Evolutionary conservation across 768 basidiomycete genomes (phyloP), one percentile per base, ranked within the genome.

Genomic region (Suillus variegatus): DNA sequence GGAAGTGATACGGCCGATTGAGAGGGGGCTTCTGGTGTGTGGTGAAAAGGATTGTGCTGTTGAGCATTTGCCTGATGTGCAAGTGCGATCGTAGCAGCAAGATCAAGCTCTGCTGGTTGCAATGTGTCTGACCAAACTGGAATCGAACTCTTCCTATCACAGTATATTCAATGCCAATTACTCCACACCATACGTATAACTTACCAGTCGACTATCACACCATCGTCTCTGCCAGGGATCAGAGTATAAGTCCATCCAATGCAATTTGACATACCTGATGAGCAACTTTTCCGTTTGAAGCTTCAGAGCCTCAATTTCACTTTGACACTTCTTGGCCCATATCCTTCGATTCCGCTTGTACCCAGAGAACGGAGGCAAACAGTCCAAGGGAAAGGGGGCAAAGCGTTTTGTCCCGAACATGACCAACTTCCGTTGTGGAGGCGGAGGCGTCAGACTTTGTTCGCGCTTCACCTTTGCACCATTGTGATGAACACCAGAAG

Each of bases 61-160:
- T 68, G 67, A 18, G 71, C 72, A 28, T 76, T 78, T 5, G 71
- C 65, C 55, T 67, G 70, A 63, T 76, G 72, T 25, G 73, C 64
- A 16, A 71, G 66, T 56, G 62, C 36, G 43, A 74, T 76, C 5
- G 72, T 64, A 32, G 76, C 65, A 44, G 72, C 76, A 35, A 77
- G 76, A 55, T 75, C 73, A 22, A 65, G 65, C 0, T 68, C 35
- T n/a, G 62, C 66, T 8, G 75, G 76, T 64, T 66, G 67, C 56
- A 76, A 64, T 0, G 76, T 74, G 64, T 77, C 75, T 60, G 76
- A 72, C 74, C 74, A 72, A 55, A 78, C 74, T 5, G 77, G 70
- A 14, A 75, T 68, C 7, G 66, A 36, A 44, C 76, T 77, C 56
- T 28, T 73, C 76, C 77, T 78, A 62, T 18, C 13, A 38, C 36